Evolutionary conservation across 2,329 filamentous ascomycete species (phyloP).

Genomic region (Cladosporium oxysporum): DNA sequence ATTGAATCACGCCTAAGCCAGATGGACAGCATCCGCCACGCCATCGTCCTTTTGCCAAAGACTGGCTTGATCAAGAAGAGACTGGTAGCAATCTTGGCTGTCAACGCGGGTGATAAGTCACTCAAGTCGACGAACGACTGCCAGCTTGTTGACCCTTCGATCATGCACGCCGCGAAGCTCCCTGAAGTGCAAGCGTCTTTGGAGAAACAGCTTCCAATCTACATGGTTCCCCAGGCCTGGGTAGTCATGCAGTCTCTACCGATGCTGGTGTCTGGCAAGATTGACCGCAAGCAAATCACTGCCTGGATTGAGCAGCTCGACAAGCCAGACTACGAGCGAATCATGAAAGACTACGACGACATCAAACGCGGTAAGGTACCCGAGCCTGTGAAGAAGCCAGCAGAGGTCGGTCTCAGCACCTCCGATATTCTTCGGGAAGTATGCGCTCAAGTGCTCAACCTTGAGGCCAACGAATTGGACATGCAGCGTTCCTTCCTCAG

Average conservation of each 20-base stretch:
- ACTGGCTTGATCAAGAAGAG: slow-evolving; percentile 17
- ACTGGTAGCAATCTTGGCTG: slow-evolving; percentile 11
- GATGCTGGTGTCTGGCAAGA: slow-evolving; percentile 20
- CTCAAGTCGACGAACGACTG: slow-evolving; percentile 8
- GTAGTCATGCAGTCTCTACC: slow-evolving; percentile 18
- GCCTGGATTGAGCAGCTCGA: slow-evolving; percentile 20
- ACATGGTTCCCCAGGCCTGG: slow-evolving; percentile 22
- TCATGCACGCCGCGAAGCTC: slow-evolving; percentile 11
- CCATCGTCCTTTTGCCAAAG: slow-evolving; percentile 20
- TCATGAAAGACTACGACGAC: slow-evolving; percentile 20
- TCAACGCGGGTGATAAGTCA: slow-evolving; percentile 14
- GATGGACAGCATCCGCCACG: slow-evolving; percentile 20
- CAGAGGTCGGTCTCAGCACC: not conserved
- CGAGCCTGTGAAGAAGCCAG: not conserved
- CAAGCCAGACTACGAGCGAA: slow-evolving; percentile 17
- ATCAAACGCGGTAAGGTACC: slow-evolving; percentile 18
- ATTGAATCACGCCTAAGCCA: slow-evolving; percentile 60
- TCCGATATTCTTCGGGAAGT: slow-evolving; percentile 15
- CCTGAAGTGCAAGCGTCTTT: slow-evolving; percentile 16
- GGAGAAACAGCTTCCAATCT: slow-evolving; percentile 19
- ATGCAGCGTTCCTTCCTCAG: slow-evolving; percentile 15
- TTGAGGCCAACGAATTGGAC: not conserved
- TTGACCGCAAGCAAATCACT: slow-evolving; percentile 20
- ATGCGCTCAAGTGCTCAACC: slow-evolving; percentile 12
- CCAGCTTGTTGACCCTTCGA: slow-evolving; percentile 14